A percentile compares a stretch with the other conserved stretches of the same genome.
phyloP scores from a whole-genome alignment of 1,284 basidiomycete genomes.

The Ustanciosporium gigantosporum region DNA sequence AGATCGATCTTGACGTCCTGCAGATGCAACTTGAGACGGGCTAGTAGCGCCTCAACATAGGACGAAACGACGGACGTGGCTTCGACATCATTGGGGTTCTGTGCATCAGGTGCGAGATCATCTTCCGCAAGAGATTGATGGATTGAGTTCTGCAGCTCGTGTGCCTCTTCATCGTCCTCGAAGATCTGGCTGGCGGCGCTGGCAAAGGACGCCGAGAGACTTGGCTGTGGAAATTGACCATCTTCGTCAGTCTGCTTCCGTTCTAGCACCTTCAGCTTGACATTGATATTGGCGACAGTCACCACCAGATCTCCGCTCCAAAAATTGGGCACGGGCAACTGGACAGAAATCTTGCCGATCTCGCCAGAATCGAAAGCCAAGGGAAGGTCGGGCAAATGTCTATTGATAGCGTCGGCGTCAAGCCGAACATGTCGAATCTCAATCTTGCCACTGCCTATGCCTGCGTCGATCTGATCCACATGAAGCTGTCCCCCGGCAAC shows the following conservation, averaged over 20 bases:
- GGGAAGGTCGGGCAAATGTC: constrained; percentile 64
- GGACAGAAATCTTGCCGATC: constrained; percentile 41
- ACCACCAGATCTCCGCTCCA: constrained; percentile 43
- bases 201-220: constrained; percentile 22
- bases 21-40: constrained; percentile 38
- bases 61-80: constrained; percentile 26
- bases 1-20: constrained; percentile 15
- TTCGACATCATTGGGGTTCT: constrained; percentile 4
- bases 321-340: constrained; percentile 47
- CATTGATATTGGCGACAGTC: constrained; percentile 12
- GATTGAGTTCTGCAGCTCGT: constrained; percentile 39
- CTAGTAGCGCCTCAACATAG: constrained; percentile 42
- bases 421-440: constrained; percentile 82
- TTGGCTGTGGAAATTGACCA: not conserved
- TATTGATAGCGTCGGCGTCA: constrained; percentile 64
- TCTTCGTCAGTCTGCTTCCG: not conserved
- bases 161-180: constrained; percentile 32
- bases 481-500: constrained; percentile 86
- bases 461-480: constrained; percentile 82
- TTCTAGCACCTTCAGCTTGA: constrained; percentile 1
- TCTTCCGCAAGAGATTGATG: constrained; percentile 35
- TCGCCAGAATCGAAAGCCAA: constrained; percentile 72
- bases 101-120: constrained; percentile 1
- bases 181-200: constrained; percentile 39
- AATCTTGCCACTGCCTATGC: constrained; percentile 83